These are phyloP conservation scores for Solanum tarapatanum DNA, from an alignment of 257 asterid species.

Conservation along the genomic window DNA sequence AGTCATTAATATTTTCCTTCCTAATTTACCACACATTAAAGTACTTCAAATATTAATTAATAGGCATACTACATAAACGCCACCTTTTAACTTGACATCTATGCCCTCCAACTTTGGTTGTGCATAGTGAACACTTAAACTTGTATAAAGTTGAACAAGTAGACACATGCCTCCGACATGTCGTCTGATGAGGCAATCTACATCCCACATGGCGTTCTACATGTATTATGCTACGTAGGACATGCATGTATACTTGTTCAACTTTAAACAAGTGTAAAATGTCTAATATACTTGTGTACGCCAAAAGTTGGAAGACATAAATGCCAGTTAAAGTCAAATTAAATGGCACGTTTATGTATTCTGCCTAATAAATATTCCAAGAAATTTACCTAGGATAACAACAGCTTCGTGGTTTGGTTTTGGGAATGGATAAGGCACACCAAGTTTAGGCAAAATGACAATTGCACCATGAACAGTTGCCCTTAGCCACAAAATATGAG, in stretches of 20 bases:
- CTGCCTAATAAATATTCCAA: not conserved
- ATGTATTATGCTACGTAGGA: not conserved
- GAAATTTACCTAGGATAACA: slow-evolving; percentile 44
- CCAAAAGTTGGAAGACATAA: not conserved
- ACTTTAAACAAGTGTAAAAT: not conserved
- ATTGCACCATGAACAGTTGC: slow-evolving; percentile 80
- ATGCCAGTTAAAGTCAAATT: not conserved
- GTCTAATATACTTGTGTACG: not conserved
- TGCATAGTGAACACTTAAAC: not conserved
- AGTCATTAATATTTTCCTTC: not conserved
- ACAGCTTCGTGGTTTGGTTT: slow-evolving; percentile 81
- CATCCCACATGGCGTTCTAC: not conserved
- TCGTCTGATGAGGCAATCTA: not conserved
- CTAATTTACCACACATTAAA: not conserved
- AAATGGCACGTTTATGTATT: not conserved
- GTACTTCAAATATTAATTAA: not conserved
- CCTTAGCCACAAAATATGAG: slow-evolving; percentile 82
- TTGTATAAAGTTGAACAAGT: not conserved
- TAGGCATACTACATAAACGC: not conserved
- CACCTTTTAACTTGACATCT: not conserved
- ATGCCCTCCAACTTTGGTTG: not conserved
- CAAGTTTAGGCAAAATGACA: slow-evolving; percentile 74
- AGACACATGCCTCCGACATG: not conserved
- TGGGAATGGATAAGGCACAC: slow-evolving; percentile 83
- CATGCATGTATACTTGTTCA: not conserved